Evolutionary conservation across 2,329 filamentous ascomycete genomes (phyloP).

Genomic region (Oidium heveae): DNA sequence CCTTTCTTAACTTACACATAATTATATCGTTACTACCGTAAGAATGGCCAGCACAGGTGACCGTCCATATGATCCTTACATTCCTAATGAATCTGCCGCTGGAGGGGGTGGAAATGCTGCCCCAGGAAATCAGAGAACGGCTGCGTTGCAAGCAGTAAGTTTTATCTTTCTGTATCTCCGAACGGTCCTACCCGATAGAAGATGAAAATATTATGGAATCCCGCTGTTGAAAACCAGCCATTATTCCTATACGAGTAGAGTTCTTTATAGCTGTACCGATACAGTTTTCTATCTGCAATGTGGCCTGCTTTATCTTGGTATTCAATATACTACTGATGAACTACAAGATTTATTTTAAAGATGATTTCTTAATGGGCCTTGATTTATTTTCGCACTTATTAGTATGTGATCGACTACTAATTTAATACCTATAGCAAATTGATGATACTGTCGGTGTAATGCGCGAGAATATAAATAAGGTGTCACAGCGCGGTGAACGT

Average conservation of each 20-base stretch:
- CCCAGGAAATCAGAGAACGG: conserved; percentile 32
- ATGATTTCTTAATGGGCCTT: too few species aligned
- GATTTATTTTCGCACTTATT: too few species aligned
- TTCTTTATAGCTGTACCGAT: too few species aligned
- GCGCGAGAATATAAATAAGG: conserved; percentile 94
- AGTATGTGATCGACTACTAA: not conserved
- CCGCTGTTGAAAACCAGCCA: not conserved
- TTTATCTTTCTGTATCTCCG: not conserved
- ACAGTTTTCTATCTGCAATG: too few species aligned
- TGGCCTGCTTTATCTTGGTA: too few species aligned
- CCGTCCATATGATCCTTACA: conserved; percentile 14
- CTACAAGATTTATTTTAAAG: too few species aligned
- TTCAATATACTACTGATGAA: too few species aligned
- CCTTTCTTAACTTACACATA: too few species aligned
- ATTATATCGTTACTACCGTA: too few species aligned
- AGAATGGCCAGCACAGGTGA: conserved; percentile 10
- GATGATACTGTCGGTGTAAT: conserved; percentile 86
- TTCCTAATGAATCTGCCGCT: conserved; percentile 9
- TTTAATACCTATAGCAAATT: conserved; percentile 62
- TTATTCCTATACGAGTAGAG: not conserved
- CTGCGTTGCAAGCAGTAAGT: conserved; percentile 69
- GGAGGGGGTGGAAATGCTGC: conserved; percentile 15
- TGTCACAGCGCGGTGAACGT: conserved; percentile 73
- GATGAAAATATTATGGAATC: not conserved
- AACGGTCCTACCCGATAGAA: not conserved